phyloP scores from a whole-genome alignment of 2,329 filamentous ascomycete species.

The Clonostachys solani region DNA sequence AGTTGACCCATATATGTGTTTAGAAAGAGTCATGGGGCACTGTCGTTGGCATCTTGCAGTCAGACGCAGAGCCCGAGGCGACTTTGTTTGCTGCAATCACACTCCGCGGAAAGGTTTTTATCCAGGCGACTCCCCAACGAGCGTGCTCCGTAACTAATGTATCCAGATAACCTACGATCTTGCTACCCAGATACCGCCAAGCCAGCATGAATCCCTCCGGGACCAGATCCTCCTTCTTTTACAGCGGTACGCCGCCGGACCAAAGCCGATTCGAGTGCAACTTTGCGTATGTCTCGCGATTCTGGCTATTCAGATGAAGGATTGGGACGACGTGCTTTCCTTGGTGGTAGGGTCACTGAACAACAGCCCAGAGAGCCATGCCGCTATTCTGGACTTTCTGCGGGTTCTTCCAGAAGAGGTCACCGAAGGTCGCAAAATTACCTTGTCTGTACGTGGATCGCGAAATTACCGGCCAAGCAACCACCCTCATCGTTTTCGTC shows the following conservation, averaged over 20 bases:
- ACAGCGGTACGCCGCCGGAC: constrained; percentile 75
- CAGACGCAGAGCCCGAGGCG: constrained; percentile 74
- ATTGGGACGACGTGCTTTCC: constrained; percentile 89
- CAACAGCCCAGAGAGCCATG: constrained; percentile 70
- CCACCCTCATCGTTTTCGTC: constrained; percentile 23
- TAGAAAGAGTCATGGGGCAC: constrained; percentile 89
- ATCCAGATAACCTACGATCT: constrained; percentile 92
- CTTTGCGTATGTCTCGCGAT: constrained; percentile 93
- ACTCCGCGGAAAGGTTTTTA: constrained; percentile 85
- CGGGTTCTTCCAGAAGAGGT: constrained; percentile 98
- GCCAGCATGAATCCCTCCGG: constrained; percentile 72
- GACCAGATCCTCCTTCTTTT: constrained; percentile 80
- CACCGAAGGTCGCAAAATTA: constrained; percentile 98
- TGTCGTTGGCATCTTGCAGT: constrained; percentile 82
- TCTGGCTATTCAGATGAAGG: constrained; percentile 91
- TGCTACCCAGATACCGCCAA: constrained; percentile 72
- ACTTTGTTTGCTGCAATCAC: constrained; percentile 96
- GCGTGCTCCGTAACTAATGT: constrained; percentile 2
- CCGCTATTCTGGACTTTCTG: constrained; percentile 91
- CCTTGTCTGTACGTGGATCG: constrained; percentile 90
- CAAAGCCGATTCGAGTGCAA: constrained; percentile 82
- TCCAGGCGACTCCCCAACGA: neutral
- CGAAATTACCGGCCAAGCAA: constrained; percentile 38
- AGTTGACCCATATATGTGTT: neutral
- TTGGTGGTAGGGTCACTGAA: constrained; percentile 77